phyloP scores from a whole-genome alignment of 352 stramenopile species.

The Peronospora destructor region DNA sequence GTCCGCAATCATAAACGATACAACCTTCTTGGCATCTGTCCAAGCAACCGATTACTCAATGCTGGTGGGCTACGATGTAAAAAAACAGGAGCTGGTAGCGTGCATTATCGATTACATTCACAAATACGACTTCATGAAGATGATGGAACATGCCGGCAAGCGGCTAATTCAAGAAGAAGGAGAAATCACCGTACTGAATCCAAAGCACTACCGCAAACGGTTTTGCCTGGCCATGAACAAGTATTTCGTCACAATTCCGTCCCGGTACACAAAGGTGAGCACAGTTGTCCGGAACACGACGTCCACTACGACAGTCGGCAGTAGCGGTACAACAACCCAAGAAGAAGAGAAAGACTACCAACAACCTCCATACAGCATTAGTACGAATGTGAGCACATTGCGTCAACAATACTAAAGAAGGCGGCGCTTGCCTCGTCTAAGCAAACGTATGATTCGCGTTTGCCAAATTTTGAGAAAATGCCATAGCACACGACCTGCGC shows the following conservation, averaged over 20 bases:
- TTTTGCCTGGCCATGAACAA: conserved; percentile 86
- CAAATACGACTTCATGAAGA: conserved; percentile 89
- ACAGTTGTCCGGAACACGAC: conserved; percentile 43
- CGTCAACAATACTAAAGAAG: conserved; percentile 37
- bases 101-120: conserved; percentile 89
- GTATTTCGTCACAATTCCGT: conserved; percentile 85
- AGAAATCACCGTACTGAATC: conserved; percentile 84
- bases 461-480: conserved; percentile 31
- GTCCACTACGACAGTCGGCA: conserved; percentile 22
- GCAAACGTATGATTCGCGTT: conserved; percentile 29
- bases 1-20: conserved; percentile 83
- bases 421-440: conserved; percentile 31
- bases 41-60: conserved; percentile 87
- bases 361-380: conserved; percentile 26
- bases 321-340: conserved; percentile 18
- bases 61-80: conserved; percentile 81
- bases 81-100: conserved; percentile 80
- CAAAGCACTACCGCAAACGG: conserved; percentile 80
- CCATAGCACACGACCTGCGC: conserved; percentile 53
- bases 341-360: conserved; percentile 30
- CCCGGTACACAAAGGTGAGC: conserved; percentile 79
- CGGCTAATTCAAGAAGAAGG: conserved; percentile 85
- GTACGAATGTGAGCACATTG: conserved; percentile 27
- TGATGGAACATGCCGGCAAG: conserved; percentile 85
- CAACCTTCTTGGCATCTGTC: conserved; percentile 72